Evolutionary conservation across 2,329 filamentous ascomycete genomes (phyloP).

Genomic region (Talaromyces pinophilus): DNA sequence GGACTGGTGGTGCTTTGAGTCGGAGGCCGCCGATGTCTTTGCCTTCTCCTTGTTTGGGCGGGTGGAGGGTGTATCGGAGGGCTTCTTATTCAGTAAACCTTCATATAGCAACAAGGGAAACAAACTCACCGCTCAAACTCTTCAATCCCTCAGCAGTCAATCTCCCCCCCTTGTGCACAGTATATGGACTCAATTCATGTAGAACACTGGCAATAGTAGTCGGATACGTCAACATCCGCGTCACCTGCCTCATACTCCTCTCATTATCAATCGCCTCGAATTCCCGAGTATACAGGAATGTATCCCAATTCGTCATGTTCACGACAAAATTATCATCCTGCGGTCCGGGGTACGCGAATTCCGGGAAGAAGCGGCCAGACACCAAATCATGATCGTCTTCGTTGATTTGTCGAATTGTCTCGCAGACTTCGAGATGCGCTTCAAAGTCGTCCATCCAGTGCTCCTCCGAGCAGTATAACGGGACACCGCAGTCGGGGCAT

Average conservation of each 20-base stretch:
- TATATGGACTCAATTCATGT: constrained; percentile 93
- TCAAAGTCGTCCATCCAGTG: constrained; percentile 98
- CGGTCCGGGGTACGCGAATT: constrained; percentile 85
- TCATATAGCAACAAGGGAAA: constrained; percentile 39
- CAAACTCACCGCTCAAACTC: constrained; percentile 74
- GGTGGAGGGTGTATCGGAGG: constrained; percentile 89
- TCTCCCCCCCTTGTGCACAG: constrained; percentile 70
- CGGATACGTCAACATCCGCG: constrained; percentile 89
- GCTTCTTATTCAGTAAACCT: constrained; percentile 53
- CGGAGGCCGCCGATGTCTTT: constrained; percentile 74
- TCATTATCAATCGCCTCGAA: constrained; percentile 91
- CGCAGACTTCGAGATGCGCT: constrained; percentile 86
- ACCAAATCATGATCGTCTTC: constrained; percentile 96
- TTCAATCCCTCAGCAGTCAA: constrained; percentile 87
- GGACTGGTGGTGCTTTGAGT: constrained; percentile 81
- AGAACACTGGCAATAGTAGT: constrained; percentile 87
- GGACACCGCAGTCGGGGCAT: constrained; percentile 93
- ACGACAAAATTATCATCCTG: constrained; percentile 91
- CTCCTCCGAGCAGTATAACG: constrained; percentile 88
- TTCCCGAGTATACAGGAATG: constrained; percentile 87
- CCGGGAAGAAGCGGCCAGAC: constrained; percentile 87
- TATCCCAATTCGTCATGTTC: constrained; percentile 99
- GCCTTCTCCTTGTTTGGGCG: constrained; percentile 75
- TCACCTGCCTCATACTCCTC: constrained; percentile 87
- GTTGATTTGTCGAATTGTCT: constrained; percentile 87